Evolutionary conservation across 1,284 basidiomycete species (phyloP), one percentile per base, ranked within the genome.

Genomic region (Ceratobasidium sp.): DNA sequence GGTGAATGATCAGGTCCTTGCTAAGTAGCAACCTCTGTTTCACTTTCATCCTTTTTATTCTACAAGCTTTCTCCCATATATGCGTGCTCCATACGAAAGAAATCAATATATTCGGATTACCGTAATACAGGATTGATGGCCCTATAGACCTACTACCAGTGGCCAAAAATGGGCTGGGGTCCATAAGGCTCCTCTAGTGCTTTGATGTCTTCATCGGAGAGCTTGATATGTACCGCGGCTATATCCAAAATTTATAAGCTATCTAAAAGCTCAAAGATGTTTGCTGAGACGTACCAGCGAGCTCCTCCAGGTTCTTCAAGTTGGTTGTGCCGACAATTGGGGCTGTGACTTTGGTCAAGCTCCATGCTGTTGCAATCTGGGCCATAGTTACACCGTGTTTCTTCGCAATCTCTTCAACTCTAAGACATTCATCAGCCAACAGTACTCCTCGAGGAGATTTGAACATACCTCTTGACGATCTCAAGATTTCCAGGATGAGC

Each of bases 171-270:
- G 1, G 77, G 78, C 26, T 82, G 78, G 10, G 84, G 83, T 3
- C 52, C 61, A 80, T 87, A 87, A 48, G 83, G 82, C 77, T 83
- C 82, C 17, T 82, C 82, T 74, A 87, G 86, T 9, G 71, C 76
- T 77, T 83, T 80, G 71, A 84, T 81, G 80, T 87, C 85, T 42
- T 86, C 86, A 10, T 82, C 75, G 0, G 83, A 83, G 62, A 87
- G 80, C 73, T 83, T 79, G 68, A 87, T 59, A 38, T 75, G 66
- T 23, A 78, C 67, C 13, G 69, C 78, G 50, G 71, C 78, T 78
- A 42, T 48, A 20, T 28, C 20, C 9, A 26, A 52, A 28, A n/a
- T 17, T 3, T 42, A n/a, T 71, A 13, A 64, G 52, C 23, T 10
- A 23, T 52, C 48, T 42, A 48, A 33, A 33, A 33, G 33, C 33